A percentile compares a stretch with the other conserved stretches of the same genome.
These are phyloP conservation scores for Nitzschia palea DNA, from an alignment of 108 stramenopile species.

Conservation along the genomic window DNA sequence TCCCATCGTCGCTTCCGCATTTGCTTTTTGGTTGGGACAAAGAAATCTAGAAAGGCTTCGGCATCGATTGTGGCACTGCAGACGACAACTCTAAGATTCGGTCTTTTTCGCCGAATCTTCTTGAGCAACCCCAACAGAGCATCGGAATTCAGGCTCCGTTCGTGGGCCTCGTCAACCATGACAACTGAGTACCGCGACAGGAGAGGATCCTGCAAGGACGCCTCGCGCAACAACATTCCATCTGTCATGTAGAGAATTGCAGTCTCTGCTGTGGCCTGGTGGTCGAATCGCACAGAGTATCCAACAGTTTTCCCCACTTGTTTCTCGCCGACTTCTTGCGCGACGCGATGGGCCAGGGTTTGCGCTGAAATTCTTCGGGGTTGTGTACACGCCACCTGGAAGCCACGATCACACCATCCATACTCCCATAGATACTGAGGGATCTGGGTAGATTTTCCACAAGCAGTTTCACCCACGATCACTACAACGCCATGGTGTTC, in stretches of 20 bases:
- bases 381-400: slow-evolving; percentile 88
- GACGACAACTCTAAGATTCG: slow-evolving; percentile 86
- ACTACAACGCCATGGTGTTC: slow-evolving; percentile 78
- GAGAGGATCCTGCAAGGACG: slow-evolving; percentile 87
- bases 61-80: slow-evolving; percentile 98
- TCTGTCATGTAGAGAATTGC: slow-evolving; percentile 87
- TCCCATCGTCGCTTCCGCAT: slow-evolving; percentile 39
- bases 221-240: slow-evolving; percentile 90
- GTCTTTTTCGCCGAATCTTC: slow-evolving; percentile 77
- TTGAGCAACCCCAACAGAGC: slow-evolving; percentile 88
- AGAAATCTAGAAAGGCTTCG: slow-evolving; percentile 88
- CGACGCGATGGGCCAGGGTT: slow-evolving; percentile 79
- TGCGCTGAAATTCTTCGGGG: slow-evolving; percentile 92
- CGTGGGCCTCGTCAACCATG: slow-evolving; percentile 97
- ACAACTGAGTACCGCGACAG: slow-evolving; percentile 90
- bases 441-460: slow-evolving; percentile 94
- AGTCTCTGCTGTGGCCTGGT: slow-evolving; percentile 54
- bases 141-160: slow-evolving; percentile 89
- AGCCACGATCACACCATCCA: slow-evolving; percentile 76
- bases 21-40: slow-evolving; percentile 43
- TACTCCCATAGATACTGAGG: slow-evolving; percentile 91
- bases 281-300: slow-evolving; percentile 81
- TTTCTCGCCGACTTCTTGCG: slow-evolving; percentile 58
- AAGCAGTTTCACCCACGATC: slow-evolving; percentile 92
- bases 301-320: slow-evolving; percentile 57